A percentile compares a stretch with the other conserved stretches of the same genome.
These are phyloP conservation scores for Aeschynomene evenia DNA, from an alignment of 306 rosid genomes.

Conservation along the genomic window DNA sequence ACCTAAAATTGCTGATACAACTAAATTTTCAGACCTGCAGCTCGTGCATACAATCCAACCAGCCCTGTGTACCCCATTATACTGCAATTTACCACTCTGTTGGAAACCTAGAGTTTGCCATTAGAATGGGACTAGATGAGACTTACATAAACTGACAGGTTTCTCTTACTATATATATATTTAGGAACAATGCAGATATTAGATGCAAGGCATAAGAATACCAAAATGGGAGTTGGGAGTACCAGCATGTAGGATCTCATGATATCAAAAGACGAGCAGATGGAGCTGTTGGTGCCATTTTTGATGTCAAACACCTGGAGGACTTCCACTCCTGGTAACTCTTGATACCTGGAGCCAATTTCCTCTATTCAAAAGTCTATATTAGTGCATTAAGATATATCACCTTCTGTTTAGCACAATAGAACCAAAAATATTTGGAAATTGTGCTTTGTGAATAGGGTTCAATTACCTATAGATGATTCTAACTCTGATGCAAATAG, in stretches of 20 bases:
- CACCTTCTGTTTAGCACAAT: neutral
- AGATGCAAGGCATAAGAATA: constrained; percentile 87
- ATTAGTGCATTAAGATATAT: neutral
- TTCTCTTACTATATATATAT: constrained; percentile 18
- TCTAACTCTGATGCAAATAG: neutral
- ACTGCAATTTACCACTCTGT: neutral
- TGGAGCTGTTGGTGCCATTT: constrained; percentile 90
- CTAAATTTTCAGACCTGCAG: constrained; percentile 77
- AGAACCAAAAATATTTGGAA: constrained; percentile 8
- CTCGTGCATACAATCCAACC: constrained; percentile 53
- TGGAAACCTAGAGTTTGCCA: constrained; percentile 6
- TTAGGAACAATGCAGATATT: constrained; percentile 98
- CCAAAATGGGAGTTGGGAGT: constrained; percentile 82
- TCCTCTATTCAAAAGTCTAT: neutral
- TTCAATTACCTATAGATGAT: neutral
- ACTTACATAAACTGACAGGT: constrained; percentile 21
- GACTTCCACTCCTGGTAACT: constrained; percentile 69
- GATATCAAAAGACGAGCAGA: constrained; percentile 69
- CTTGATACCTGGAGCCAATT: neutral
- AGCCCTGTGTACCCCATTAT: constrained; percentile 7
- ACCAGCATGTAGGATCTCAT: constrained; percentile 77
- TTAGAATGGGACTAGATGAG: constrained; percentile 19
- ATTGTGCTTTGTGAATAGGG: constrained; percentile 3
- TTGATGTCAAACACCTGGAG: constrained; percentile 62
- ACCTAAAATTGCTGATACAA: constrained; percentile 18